Conservation (phyloP, 202 grass and related monocot genomes). For the Schoenoplectus tabernaemontani region DNA sequence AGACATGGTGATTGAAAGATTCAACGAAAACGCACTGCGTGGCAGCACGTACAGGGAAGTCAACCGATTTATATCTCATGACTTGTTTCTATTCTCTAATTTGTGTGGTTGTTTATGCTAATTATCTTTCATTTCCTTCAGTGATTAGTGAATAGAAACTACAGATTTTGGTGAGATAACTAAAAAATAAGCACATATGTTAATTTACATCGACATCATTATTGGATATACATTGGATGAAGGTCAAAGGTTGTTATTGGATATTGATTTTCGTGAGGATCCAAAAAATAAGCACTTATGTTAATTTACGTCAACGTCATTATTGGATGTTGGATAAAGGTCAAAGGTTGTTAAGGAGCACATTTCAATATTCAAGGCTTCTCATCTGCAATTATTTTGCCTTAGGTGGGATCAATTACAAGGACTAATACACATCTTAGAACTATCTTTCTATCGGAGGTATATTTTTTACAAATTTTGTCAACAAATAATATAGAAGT, state of each 20-base stretch:
- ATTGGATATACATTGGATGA: background rate
- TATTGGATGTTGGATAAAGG: background rate
- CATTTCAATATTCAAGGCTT: no score
- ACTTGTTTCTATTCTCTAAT: background rate
- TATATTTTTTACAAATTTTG: no score
- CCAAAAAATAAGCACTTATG: no score
- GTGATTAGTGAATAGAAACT: background rate
- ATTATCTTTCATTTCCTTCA: background rate
- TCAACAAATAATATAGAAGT: no score
- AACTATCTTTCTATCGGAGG: no score
- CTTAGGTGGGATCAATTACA: no score
- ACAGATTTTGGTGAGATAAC: no score
- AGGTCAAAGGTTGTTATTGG: background rate
- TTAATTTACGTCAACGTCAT: background rate
- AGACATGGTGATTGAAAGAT: background rate
- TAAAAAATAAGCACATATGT: no score
- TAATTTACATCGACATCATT: no score
- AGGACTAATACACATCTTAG: no score
- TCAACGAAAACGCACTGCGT: background rate
- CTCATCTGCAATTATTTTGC: no score
- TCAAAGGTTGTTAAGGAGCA: background rate
- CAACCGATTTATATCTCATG: background rate
- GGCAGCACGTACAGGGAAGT: background rate
- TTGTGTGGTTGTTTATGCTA: background rate
- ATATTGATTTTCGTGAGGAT: no score